These are phyloP conservation scores for Paramecium bursaria DNA, from an alignment of 73 alveolate genomes.

Conservation along the genomic window DNA sequence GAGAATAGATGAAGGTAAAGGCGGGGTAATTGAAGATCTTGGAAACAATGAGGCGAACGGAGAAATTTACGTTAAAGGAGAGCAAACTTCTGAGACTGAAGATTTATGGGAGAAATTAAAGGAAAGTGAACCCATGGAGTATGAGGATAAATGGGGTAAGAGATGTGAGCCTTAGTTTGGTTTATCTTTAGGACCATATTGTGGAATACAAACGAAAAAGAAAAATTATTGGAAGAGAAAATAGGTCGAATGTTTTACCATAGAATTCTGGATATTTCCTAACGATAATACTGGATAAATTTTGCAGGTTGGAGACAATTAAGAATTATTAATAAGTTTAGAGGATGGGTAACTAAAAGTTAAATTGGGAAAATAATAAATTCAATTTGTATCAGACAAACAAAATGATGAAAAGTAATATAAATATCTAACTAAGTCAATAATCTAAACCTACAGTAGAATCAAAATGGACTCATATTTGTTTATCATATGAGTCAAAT, in stretches of 20 bases:
- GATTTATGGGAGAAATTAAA: slow-evolving; percentile 51
- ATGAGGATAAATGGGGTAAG: slow-evolving; percentile 40
- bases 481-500: slow-evolving; percentile 8
- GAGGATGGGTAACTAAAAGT: background rate
- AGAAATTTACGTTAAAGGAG: slow-evolving; percentile 44
- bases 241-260: background rate
- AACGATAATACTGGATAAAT: background rate
- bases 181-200: background rate
- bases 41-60: slow-evolving; percentile 23
- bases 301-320: slow-evolving; percentile 15
- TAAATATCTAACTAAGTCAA: too few species aligned
- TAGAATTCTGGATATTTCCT: slow-evolving; percentile 47
- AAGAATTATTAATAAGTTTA: background rate
- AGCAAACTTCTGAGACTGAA: slow-evolving; percentile 13
- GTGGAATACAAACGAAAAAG: slow-evolving; percentile 31
- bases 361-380: background rate
- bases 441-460: slow-evolving; percentile 7
- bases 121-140: slow-evolving; percentile 59
- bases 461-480: slow-evolving; percentile 52
- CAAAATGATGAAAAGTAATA: slow-evolving; percentile 37
- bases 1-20: slow-evolving; percentile 61
- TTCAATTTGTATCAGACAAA: background rate
- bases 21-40: slow-evolving; percentile 21
- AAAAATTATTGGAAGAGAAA: slow-evolving; percentile 46
- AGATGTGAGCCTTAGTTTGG: slow-evolving; percentile 13